A percentile compares a stretch with the other conserved stretches of the same genome.
Conservation (phyloP, 352 stramenopile species). For the Globisporangium nunn region DNA sequence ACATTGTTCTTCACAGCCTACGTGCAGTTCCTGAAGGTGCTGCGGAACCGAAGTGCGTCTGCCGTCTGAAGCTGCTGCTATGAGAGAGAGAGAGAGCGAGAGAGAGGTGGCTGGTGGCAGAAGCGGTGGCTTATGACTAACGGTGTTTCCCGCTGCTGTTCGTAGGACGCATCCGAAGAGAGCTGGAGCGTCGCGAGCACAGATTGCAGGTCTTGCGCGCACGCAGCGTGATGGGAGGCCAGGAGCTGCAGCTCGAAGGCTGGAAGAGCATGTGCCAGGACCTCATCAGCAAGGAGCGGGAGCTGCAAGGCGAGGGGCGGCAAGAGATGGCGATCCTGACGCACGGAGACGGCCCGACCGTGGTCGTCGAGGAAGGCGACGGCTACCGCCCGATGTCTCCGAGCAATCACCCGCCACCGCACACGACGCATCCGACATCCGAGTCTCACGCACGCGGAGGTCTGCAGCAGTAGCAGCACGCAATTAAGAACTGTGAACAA, state of each 20-base stretch:
- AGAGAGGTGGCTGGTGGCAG: too few relatives aligned
- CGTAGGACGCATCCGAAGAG: slow-evolving; percentile 14
- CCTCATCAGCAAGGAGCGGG: slow-evolving; percentile 39
- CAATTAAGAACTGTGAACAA: too few relatives aligned
- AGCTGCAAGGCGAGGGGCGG: slow-evolving; percentile 22
- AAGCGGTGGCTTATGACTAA: background rate
- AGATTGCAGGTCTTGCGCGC: slow-evolving; percentile 5
- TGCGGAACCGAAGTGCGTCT: slow-evolving; percentile 22
- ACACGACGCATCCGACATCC: background rate
- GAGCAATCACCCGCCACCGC: slow-evolving; percentile 1
- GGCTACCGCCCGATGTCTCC: slow-evolving; percentile 15
- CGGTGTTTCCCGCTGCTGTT: background rate
- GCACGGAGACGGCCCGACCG: background rate
- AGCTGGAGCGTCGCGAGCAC: slow-evolving; percentile 16
- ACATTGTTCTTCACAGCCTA: slow-evolving; percentile 19
- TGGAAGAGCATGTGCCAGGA: slow-evolving; percentile 53
- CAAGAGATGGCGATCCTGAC: slow-evolving; percentile 4
- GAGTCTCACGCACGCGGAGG: background rate
- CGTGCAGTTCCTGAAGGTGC: slow-evolving; percentile 24
- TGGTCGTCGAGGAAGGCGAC: slow-evolving; percentile 12
- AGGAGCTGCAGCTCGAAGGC: slow-evolving; percentile 30
- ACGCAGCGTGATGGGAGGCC: slow-evolving; percentile 14
- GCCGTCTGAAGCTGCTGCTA: too few relatives aligned
- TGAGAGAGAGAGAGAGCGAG: too few relatives aligned
- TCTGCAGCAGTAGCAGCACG: too few relatives aligned